These are phyloP conservation scores for Zymoseptoria pseudotritici DNA, from an alignment of 2,329 filamentous ascomycete genomes.

Conservation along the genomic window DNA sequence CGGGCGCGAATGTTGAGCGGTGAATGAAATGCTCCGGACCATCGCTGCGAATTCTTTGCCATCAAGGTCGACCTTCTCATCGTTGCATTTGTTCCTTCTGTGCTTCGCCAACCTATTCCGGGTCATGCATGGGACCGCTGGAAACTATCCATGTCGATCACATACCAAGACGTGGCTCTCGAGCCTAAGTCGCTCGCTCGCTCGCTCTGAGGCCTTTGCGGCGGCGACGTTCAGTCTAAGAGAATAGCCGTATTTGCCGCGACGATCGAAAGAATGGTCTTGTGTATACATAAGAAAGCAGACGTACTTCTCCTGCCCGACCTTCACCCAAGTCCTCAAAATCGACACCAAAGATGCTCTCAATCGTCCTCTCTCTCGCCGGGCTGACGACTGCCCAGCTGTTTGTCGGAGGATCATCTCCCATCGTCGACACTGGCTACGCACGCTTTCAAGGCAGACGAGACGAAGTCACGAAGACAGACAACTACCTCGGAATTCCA, in stretches of 20 bases:
- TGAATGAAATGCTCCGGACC: too few species aligned
- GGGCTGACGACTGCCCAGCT: not conserved
- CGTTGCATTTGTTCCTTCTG: not conserved
- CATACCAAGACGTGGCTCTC: not conserved
- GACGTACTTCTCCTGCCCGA: not conserved
- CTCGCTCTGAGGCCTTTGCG: not conserved
- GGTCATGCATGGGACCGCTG: not conserved
- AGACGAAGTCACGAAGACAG: constrained; percentile 2
- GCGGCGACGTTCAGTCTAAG: not conserved
- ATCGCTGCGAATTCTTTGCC: not conserved
- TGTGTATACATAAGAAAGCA: not conserved
- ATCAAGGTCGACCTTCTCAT: not conserved
- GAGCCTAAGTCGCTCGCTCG: not conserved
- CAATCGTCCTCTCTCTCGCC: not conserved
- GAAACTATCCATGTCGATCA: not conserved
- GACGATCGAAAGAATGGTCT: not conserved
- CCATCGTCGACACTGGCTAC: constrained; percentile 4
- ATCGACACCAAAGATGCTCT: not conserved
- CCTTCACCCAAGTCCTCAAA: not conserved
- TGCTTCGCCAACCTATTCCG: not conserved
- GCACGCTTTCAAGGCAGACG: constrained; percentile 7
- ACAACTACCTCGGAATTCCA: constrained; percentile 5
- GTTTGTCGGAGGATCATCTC: constrained; percentile 1
- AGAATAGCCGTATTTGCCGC: not conserved
- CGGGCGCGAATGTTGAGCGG: not conserved